These are phyloP conservation scores for Dendrobium chrysotoxum DNA, from an alignment of 106 monocot species.

Conservation along the genomic window DNA sequence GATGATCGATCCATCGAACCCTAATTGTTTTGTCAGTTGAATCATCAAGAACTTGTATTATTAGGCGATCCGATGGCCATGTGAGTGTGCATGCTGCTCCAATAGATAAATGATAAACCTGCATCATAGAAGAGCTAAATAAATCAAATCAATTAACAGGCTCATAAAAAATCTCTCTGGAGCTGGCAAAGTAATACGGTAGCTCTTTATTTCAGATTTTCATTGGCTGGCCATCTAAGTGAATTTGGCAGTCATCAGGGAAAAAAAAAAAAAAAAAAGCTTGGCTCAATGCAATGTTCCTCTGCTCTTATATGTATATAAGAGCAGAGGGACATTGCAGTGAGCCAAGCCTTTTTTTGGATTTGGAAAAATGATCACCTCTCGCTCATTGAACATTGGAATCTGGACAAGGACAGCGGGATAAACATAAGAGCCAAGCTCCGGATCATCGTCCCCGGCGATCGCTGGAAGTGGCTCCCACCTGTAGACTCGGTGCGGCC, in stretches of 20 bases:
- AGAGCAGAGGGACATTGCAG: background rate
- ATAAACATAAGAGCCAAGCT: background rate
- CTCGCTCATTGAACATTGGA: slow-evolving; percentile 3
- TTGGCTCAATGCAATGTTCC: background rate
- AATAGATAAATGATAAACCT: slow-evolving; percentile 63
- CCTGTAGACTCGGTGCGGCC: background rate
- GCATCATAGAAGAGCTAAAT: background rate
- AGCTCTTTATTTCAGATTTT: background rate
- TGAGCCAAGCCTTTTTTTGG: no score
- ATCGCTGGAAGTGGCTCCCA: background rate
- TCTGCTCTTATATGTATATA: background rate
- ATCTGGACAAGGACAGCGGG: slow-evolving; percentile 2
- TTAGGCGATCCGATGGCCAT: slow-evolving; percentile 39
- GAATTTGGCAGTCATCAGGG: background rate
- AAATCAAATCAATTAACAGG: background rate
- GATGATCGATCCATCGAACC: slow-evolving; percentile 22
- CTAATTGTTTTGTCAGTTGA: slow-evolving; percentile 31
- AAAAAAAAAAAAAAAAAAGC: background rate
- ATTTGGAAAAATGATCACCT: background rate
- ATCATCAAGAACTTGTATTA: slow-evolving; percentile 54
- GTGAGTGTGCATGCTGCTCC: slow-evolving; percentile 41
- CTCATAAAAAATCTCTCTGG: no score
- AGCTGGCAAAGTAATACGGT: background rate
- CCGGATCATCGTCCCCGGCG: background rate
- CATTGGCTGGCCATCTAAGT: background rate